Percentiles rank a stretch among this genome's conserved stretches.
These are phyloP conservation scores for Solidago caesia DNA, from an alignment of 129 eudicot genomes.

Conservation along the genomic window DNA sequence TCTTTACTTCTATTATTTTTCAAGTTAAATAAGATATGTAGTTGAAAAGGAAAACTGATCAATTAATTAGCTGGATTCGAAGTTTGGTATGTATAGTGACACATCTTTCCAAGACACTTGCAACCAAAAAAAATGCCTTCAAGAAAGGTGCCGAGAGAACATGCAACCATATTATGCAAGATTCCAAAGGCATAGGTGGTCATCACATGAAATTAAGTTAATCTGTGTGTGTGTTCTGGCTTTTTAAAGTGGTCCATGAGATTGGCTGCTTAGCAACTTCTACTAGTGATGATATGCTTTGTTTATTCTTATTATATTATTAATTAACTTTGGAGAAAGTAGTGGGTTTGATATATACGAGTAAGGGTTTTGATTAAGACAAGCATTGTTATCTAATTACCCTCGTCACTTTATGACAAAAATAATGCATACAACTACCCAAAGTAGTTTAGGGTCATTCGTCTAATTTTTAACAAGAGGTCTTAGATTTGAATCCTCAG, in stretches of 20 bases:
- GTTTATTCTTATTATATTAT: neutral
- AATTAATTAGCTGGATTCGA: constrained; percentile 7
- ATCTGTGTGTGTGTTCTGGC: constrained; percentile 5
- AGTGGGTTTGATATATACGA: neutral
- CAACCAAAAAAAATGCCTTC: constrained; percentile 5
- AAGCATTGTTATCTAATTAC: neutral
- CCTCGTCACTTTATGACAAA: neutral
- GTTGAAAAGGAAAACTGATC: neutral
- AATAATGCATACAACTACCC: neutral
- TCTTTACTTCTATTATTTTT: too few relatives aligned
- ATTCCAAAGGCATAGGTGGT: constrained; percentile 23
- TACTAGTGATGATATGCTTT: constrained; percentile 5
- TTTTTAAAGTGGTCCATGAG: constrained; percentile 24
- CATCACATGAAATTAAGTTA: constrained; percentile 23
- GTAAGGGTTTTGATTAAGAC: neutral
- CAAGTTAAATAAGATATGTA: neutral
- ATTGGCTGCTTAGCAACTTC: constrained; percentile 14
- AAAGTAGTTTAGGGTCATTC: too few relatives aligned
- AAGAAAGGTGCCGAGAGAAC: constrained; percentile 24
- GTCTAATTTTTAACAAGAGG: too few relatives aligned
- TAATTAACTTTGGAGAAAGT: neutral
- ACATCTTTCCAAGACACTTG: constrained; percentile 19
- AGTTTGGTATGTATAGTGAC: constrained; percentile 23
- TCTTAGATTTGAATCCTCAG: too few relatives aligned
- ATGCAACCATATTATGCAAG: constrained; percentile 26